Conservation (phyloP, 352 stramenopile species). For the Elongisporangium senticosum region DNA sequence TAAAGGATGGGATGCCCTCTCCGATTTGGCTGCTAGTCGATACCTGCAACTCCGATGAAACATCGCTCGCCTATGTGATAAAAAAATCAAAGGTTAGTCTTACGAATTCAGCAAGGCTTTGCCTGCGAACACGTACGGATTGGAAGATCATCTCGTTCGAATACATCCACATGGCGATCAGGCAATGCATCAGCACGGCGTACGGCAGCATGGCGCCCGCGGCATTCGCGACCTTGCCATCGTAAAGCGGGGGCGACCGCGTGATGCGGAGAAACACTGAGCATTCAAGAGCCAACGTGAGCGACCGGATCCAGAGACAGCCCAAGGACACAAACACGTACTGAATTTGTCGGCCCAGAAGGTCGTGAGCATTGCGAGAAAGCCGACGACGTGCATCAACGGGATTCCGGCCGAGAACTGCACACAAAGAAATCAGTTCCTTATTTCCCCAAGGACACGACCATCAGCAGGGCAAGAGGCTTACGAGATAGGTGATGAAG, state of each 20-base stretch:
- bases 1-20: conserved; percentile 57
- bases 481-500: conserved; percentile 77
- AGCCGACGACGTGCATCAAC: conserved; percentile 67
- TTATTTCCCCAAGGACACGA: neutral
- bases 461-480: neutral
- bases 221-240: conserved; percentile 56
- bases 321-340: conserved; percentile 18
- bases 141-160: conserved; percentile 84
- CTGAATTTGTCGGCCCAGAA: conserved; percentile 88
- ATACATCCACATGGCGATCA: conserved; percentile 84
- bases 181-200: conserved; percentile 64
- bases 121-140: conserved; percentile 10
- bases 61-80: conserved; percentile 5
- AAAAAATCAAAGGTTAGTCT: neutral
- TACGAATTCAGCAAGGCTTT: neutral
- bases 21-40: conserved; percentile 14
- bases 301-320: neutral
- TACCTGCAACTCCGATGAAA: conserved; percentile 10
- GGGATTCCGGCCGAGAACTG: conserved; percentile 82
- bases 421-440: conserved; percentile 1
- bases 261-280: conserved; percentile 67
- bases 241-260: conserved; percentile 62
- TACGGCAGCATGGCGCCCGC: conserved; percentile 62
- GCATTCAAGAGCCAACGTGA: neutral
- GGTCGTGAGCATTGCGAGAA: conserved; percentile 66